These are phyloP conservation scores for Gastrolobium bilobum DNA, from an alignment of 306 rosid species.

Conservation along the genomic window DNA sequence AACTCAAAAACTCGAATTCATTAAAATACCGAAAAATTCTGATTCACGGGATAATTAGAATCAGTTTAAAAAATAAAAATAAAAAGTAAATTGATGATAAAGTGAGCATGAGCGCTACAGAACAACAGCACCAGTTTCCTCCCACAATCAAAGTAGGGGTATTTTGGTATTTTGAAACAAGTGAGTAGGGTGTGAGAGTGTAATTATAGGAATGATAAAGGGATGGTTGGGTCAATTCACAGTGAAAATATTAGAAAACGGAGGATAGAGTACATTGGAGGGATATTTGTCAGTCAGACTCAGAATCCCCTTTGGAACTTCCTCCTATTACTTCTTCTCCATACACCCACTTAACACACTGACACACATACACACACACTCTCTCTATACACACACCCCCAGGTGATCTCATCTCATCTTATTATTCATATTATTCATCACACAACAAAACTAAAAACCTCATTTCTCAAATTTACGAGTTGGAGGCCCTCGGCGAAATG, in stretches of 20 bases:
- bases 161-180: conserved; percentile 10
- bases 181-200: not conserved
- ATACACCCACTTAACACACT: conserved; percentile 39
- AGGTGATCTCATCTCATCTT: conserved; percentile 33
- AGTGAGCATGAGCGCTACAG: no score
- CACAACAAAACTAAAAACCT: no score
- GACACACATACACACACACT: conserved; percentile 23
- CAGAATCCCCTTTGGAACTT: conserved; percentile 16
- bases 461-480: no score
- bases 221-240: conserved; percentile 41
- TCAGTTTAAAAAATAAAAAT: no score
- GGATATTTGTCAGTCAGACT: conserved; percentile 50
- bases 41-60: no score
- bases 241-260: not conserved
- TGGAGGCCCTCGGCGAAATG: conserved; percentile 55
- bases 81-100: no score
- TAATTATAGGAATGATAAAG: conserved; percentile 24
- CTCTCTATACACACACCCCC: not conserved
- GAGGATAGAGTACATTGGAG: conserved; percentile 32
- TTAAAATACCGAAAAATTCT: no score
- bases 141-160: not conserved
- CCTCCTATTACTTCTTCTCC: not conserved
- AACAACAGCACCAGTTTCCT: not conserved
- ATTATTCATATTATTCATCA: not conserved
- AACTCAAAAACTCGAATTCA: no score